Evolutionary conservation across 768 basidiomycete species (phyloP).

Genomic region (Tubosaeta brunneosetosa): DNA sequence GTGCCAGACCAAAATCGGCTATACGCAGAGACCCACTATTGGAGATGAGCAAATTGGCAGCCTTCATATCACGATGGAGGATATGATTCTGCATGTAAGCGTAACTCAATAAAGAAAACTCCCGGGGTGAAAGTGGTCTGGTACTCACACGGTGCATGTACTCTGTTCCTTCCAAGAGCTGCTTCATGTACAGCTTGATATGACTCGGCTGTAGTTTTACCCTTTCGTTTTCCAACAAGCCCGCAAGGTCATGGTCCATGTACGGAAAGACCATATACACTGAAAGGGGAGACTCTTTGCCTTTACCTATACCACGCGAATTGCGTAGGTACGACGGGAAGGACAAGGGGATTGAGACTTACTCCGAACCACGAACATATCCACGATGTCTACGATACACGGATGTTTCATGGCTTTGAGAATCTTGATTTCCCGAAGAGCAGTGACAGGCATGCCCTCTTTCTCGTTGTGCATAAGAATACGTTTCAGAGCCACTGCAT

Average conservation of each 20-base stretch:
- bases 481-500: conserved; percentile 82
- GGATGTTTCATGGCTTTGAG: conserved; percentile 85
- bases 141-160: conserved; percentile 86
- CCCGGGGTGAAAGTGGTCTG: neutral
- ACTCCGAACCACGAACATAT: conserved; percentile 90
- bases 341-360: conserved; percentile 24
- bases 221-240: conserved; percentile 85
- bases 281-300: conserved; percentile 64
- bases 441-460: conserved; percentile 96
- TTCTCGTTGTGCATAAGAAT: conserved; percentile 96
- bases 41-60: conserved; percentile 92
- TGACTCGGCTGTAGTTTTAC: conserved; percentile 79
- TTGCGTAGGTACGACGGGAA: conserved; percentile 2
- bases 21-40: conserved; percentile 81
- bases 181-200: conserved; percentile 95
- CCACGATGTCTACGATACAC: conserved; percentile 80
- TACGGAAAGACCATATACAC: conserved; percentile 99
- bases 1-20: conserved; percentile 95
- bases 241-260: conserved; percentile 99
- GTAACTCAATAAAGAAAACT: conserved; percentile 5
- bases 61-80: conserved; percentile 98
- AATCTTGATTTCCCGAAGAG: conserved; percentile 94
- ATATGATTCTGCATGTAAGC: conserved; percentile 72
- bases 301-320: conserved; percentile 32
- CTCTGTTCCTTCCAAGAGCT: conserved; percentile 91